Percentiles rank a stretch among this genome's conserved stretches.
Evolutionary conservation across 371 early-diverging fungal genomes (phyloP).

Genomic region (Rhizomucor miehei): DNA sequence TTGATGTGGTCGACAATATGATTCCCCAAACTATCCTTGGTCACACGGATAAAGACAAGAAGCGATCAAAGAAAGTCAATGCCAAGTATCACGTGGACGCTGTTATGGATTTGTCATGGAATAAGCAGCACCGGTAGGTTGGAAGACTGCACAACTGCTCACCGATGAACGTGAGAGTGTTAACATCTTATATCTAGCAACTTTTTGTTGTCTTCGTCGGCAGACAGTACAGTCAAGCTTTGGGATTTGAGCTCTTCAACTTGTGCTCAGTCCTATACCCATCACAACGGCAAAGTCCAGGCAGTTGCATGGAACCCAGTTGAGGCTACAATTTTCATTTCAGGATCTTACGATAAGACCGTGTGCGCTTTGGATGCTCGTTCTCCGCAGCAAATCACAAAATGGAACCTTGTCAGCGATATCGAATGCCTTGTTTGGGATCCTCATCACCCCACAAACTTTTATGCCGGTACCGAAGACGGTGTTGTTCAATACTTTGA

Average conservation of each 20-base stretch:
- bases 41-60: conserved; percentile 55
- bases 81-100: conserved; percentile 88
- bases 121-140: conserved; percentile 66
- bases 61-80: conserved; percentile 62
- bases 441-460: conserved; percentile 69
- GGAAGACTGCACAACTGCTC: neutral
- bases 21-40: conserved; percentile 92
- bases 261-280: conserved; percentile 74
- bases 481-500: conserved; percentile 90
- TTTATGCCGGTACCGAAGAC: conserved; percentile 83
- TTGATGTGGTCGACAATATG: conserved; percentile 87
- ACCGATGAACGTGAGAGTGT: neutral
- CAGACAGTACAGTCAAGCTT: conserved; percentile 94
- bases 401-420: conserved; percentile 75
- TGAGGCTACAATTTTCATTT: conserved; percentile 81
- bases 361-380: conserved; percentile 88
- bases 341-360: conserved; percentile 88
- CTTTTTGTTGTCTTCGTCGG: conserved; percentile 88
- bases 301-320: conserved; percentile 88
- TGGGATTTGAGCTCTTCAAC: conserved; percentile 85
- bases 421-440: conserved; percentile 93
- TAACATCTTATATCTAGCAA: conserved; percentile 42
- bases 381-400: conserved; percentile 60
- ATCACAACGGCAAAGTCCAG: conserved; percentile 89
- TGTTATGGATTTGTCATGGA: conserved; percentile 92